A percentile compares a stretch with the other conserved stretches of the same genome.
These are phyloP conservation scores for Bombardia bombarda DNA, from an alignment of 495 filamentous ascomycete species.

Conservation along the genomic window DNA sequence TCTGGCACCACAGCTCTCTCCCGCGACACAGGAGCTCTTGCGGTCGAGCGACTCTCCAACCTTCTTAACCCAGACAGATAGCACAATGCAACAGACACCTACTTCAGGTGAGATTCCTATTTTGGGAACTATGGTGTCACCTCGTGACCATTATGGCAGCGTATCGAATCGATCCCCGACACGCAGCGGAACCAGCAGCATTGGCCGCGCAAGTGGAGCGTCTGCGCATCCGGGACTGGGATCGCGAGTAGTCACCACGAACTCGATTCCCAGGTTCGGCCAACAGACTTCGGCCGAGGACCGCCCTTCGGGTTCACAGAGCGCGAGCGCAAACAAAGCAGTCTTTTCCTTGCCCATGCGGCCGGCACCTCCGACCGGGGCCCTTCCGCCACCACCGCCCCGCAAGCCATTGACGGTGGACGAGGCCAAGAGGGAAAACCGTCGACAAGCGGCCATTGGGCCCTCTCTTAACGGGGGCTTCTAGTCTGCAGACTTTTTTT, in stretches of 20 bases:
- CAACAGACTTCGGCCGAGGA: conserved; percentile 20
- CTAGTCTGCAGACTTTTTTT: background rate
- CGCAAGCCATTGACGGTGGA: conserved; percentile 28
- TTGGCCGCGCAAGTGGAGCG: conserved; percentile 36
- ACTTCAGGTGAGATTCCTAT: conserved; percentile 62
- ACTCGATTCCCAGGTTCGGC: conserved; percentile 31
- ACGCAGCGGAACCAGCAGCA: conserved; percentile 30
- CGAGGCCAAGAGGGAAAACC: conserved; percentile 12
- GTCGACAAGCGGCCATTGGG: conserved; percentile 32
- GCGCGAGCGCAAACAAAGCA: conserved; percentile 16
- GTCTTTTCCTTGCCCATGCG: conserved; percentile 43
- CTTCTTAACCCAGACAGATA: conserved; percentile 20
- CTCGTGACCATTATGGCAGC: conserved; percentile 30
- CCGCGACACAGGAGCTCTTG: conserved; percentile 48
- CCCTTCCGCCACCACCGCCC: conserved; percentile 36
- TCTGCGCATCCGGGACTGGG: conserved; percentile 43
- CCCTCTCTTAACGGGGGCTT: conserved; percentile 27
- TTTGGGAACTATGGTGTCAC: conserved; percentile 38
- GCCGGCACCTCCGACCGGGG: conserved; percentile 34
- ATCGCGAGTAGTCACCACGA: conserved; percentile 37
- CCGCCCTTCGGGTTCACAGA: conserved; percentile 5
- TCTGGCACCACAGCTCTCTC: conserved; percentile 59
- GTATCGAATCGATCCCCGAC: conserved; percentile 35
- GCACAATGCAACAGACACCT: conserved; percentile 42
- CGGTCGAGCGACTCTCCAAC: conserved; percentile 46